Conservation (phyloP, 2,329 filamentous ascomycete genomes). For the Hortaea werneckii region DNA sequence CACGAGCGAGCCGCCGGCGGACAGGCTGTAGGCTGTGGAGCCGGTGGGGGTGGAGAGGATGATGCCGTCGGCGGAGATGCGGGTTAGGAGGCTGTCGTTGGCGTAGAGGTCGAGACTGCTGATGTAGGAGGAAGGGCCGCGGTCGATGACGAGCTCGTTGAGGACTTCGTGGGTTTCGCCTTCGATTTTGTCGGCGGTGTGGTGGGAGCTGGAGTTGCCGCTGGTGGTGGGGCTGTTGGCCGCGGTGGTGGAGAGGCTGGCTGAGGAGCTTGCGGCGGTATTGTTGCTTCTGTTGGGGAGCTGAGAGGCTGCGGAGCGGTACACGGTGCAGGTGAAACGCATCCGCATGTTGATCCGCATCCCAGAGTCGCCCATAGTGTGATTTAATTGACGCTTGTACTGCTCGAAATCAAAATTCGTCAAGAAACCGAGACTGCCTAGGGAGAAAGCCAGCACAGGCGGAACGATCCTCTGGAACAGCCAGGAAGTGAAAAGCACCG, state of each 20-base stretch:
- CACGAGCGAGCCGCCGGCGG: slow-evolving; percentile 87
- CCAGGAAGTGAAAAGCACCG: slow-evolving; percentile 81
- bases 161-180: slow-evolving; percentile 95
- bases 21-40: slow-evolving; percentile 85
- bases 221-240: not conserved
- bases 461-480: slow-evolving; percentile 85
- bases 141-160: slow-evolving; percentile 96
- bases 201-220: not conserved
- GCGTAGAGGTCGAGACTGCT: slow-evolving; percentile 94
- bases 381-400: slow-evolving; percentile 78
- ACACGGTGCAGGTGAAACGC: slow-evolving; percentile 97
- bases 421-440: slow-evolving; percentile 78
- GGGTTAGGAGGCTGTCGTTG: slow-evolving; percentile 86
- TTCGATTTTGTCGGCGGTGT: slow-evolving; percentile 54
- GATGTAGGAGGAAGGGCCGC: slow-evolving; percentile 91
- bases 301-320: slow-evolving; percentile 47
- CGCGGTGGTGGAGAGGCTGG: slow-evolving; percentile 22
- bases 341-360: slow-evolving; percentile 98
- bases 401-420: slow-evolving; percentile 80
- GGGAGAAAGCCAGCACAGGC: slow-evolving; percentile 72
- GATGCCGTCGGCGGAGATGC: slow-evolving; percentile 92
- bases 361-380: slow-evolving; percentile 83
- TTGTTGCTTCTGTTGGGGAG: slow-evolving; percentile 9
- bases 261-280: slow-evolving; percentile 15
- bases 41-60: slow-evolving; percentile 96